A percentile compares a stretch with the other conserved stretches of the same genome.
phyloP scores from a whole-genome alignment of 2,329 filamentous ascomycete genomes.

The Colletotrichum trifolii region DNA sequence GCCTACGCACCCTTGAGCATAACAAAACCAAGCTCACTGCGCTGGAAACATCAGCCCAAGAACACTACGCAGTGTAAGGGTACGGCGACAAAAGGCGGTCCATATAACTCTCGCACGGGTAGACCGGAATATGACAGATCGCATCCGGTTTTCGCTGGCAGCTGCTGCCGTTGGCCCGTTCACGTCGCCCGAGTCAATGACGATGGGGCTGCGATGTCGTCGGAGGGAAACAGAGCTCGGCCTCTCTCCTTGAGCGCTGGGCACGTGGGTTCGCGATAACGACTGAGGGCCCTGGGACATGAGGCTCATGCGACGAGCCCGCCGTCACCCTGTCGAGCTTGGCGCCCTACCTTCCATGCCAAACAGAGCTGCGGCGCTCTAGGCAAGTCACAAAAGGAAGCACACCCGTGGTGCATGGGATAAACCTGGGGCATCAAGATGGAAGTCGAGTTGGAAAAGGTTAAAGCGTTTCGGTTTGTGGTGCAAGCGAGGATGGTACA shows the following conservation, averaged over 20 bases:
- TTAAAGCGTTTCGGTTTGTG: constrained; percentile 26
- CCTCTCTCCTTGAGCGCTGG: constrained; percentile 15
- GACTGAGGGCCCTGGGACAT: constrained; percentile 11
- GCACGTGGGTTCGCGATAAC: constrained; percentile 10
- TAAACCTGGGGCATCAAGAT: neutral
- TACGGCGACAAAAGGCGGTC: constrained; percentile 7
- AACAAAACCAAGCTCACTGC: constrained; percentile 10
- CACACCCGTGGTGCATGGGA: neutral
- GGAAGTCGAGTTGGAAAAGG: constrained; percentile 8
- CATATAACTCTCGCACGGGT: constrained; percentile 23
- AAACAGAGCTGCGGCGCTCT: neutral
- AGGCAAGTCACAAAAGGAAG: constrained; percentile 10
- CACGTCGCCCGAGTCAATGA: constrained; percentile 3
- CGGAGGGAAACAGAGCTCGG: constrained; percentile 20
- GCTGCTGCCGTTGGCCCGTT: constrained; percentile 25
- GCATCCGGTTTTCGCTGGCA: constrained; percentile 20
- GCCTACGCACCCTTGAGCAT: constrained; percentile 5
- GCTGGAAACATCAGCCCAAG: constrained; percentile 2
- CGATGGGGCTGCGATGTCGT: constrained; percentile 6
- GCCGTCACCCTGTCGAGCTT: neutral
- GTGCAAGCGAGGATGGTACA: constrained; percentile 17
- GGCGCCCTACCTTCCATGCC: neutral
- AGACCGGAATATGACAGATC: constrained; percentile 10
- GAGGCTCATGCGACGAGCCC: constrained; percentile 27
- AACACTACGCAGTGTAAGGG: neutral